Evolutionary conservation across 306 rosid species (phyloP), one percentile per base, ranked within the genome.

Genomic region (Cotoneaster glaucophyllus): DNA sequence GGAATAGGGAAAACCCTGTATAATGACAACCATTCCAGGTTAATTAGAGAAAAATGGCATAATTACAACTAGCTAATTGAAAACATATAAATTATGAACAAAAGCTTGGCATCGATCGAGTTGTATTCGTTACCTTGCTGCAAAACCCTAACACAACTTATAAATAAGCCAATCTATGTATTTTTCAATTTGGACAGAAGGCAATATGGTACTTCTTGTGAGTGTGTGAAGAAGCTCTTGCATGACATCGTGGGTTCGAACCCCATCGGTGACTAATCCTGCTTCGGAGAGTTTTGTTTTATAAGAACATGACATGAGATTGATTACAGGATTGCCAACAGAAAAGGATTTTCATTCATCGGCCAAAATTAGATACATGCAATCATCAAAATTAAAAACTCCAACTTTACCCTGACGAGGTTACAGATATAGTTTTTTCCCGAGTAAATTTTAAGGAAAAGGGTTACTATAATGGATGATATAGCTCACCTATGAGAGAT

Each of bases 1-100:
- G 87, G 79, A 91, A 88, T 62, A 91, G 66, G 74, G 88, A 83
- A 76, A 87, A 77, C 34, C 95, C 93, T 91, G 91, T 15, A 8
- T 13, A 48, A 48, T 48, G 3, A 48, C 21, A 48, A 45, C 15
- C 54, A 48, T 48, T 48, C 21, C 54, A 15, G 17, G 54, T 48
- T 48, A 48, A 15, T 15, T 48, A 15, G 21, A 48, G 8, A 48
- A 48, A 48, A 48, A 48, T 15, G 21, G 21, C 21, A 48, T 48
- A 48, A 5, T 48, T 48, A 48, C 53, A 48, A 4, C 53, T 48
- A 48, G 53, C 19, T 14, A 13, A 14, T 0, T 14, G 17, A 48
- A 48, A 14, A 48, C 54, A 48, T 48, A 48, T 4, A 48, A 48
- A 48, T 48, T 15, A 48, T 48, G 54, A 15, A 48, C 54, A 15